Evolutionary conservation across 2,329 filamentous ascomycete genomes (phyloP).

Genomic region (Penicillium sp.): DNA sequence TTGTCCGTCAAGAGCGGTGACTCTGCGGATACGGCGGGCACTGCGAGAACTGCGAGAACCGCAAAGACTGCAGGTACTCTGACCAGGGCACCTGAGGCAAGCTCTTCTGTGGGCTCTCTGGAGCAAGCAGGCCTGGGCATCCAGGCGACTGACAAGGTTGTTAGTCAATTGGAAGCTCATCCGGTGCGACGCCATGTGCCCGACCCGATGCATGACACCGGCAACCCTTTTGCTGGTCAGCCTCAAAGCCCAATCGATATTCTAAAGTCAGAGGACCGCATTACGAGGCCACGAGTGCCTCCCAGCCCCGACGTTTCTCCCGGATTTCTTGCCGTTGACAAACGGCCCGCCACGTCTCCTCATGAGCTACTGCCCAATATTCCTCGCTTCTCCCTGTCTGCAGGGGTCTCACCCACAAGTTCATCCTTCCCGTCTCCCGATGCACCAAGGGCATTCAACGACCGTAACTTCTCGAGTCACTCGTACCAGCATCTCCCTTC

Average conservation of each 20-base stretch:
- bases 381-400: constrained; percentile 40
- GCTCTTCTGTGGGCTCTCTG: neutral
- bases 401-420: constrained; percentile 35
- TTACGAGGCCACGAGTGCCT: constrained; percentile 19
- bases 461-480: constrained; percentile 37
- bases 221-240: constrained; percentile 22
- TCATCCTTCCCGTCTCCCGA: constrained; percentile 47
- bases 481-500: constrained; percentile 35
- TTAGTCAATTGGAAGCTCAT: constrained; percentile 1
- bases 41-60: neutral
- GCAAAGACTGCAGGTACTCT: constrained; percentile 18
- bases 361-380: constrained; percentile 37
- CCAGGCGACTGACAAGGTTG: constrained; percentile 15
- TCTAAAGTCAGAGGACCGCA: constrained; percentile 30
- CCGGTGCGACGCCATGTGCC: constrained; percentile 1
- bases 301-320: constrained; percentile 38
- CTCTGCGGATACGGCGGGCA: constrained; percentile 24
- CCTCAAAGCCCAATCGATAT: constrained; percentile 29
- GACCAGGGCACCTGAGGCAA: constrained; percentile 18
- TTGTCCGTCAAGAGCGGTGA: constrained; percentile 18
- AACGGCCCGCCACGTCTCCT: constrained; percentile 42
- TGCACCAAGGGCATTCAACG: constrained; percentile 41
- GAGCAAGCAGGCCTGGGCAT: constrained; percentile 30
- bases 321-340: constrained; percentile 35
- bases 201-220: constrained; percentile 14